phyloP scores from a whole-genome alignment of 371 early-diverging fungal genomes.

The Mucor plumbeus region DNA sequence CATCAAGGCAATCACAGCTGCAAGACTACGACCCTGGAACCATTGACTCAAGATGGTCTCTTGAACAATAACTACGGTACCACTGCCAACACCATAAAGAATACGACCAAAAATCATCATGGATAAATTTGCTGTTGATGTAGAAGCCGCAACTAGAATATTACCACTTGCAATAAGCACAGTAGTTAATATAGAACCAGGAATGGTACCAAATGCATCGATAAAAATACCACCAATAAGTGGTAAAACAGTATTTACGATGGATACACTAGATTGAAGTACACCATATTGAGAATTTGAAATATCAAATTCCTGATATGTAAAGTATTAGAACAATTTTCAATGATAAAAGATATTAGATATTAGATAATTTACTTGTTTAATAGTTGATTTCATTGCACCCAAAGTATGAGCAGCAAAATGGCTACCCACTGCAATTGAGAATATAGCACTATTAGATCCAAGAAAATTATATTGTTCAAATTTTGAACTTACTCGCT shows the following conservation, averaged over 20 bases:
- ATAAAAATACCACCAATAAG: slow-evolving; percentile 76
- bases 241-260: slow-evolving; percentile 75
- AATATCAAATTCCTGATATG: slow-evolving; percentile 64
- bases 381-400: slow-evolving; percentile 70
- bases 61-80: slow-evolving; percentile 72
- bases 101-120: slow-evolving; percentile 73
- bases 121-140: slow-evolving; percentile 52
- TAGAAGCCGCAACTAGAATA: slow-evolving; percentile 65
- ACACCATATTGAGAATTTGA: slow-evolving; percentile 75
- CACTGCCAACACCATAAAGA: slow-evolving; percentile 75
- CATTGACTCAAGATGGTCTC: slow-evolving; percentile 76
- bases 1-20: slow-evolving; percentile 68
- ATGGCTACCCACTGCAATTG: slow-evolving; percentile 67
- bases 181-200: slow-evolving; percentile 71
- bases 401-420: slow-evolving; percentile 78
- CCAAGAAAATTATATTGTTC: no score
- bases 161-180: slow-evolving; percentile 66
- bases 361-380: slow-evolving; percentile 54
- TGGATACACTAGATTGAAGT: slow-evolving; percentile 71
- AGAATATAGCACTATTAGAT: no score
- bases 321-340: neutral
- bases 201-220: slow-evolving; percentile 70
- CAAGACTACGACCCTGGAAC: slow-evolving; percentile 71
- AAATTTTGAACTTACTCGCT: slow-evolving; percentile 52
- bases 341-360: no score